Evolutionary conservation across 805 yeast species (phyloP), one percentile per base, ranked within the genome.

Genomic region (Ogataea neopini): DNA sequence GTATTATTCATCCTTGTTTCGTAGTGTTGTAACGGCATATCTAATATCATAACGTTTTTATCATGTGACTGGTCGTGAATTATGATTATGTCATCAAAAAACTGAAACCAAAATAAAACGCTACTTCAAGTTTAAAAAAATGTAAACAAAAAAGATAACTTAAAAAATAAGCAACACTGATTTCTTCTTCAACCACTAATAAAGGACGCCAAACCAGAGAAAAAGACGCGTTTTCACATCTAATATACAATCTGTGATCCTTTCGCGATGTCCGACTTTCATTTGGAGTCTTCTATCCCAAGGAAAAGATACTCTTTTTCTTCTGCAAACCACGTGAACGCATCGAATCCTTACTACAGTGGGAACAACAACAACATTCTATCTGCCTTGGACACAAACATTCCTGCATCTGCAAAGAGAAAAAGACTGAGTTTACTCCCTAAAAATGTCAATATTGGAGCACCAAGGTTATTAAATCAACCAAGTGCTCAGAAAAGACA

Each of bases 341-440:
- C 26, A 34, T 43, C 53, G 2, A 46, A 47, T 19, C 53, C 45
- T 32, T 49, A 45, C 32, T 52, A 47, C 23, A 50, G 45, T 30
- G 51, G 52, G n/a, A 50, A 44, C 44, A 49, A 52, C 44, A 49
- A 52, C 29, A 53, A 58, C 41, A 53, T 52, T 30, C 43, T 55
- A 14, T 45, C 61, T 3, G 45, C 51, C 13, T 28, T 52, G 18
- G 59, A 56, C 40, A 32, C 52, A 10, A 52, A 53, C 35, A 46
- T 53, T 23, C 58, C 54, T n/a, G 19, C 49, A 3, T 50, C 57
- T 1, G 45, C 42, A 20, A 63, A 59, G 39, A 55, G 63, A 28
- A 60, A 61, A 29, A 54, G 68, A 40, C 48, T 63, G 32, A 61
- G 65, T 44, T 40, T 63, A 8, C 45, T 63, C 13, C 68, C 67